Base-by-base conservation (phyloP, 1,284 basidiomycete species). In the Takashimella tepidaria region DNA sequence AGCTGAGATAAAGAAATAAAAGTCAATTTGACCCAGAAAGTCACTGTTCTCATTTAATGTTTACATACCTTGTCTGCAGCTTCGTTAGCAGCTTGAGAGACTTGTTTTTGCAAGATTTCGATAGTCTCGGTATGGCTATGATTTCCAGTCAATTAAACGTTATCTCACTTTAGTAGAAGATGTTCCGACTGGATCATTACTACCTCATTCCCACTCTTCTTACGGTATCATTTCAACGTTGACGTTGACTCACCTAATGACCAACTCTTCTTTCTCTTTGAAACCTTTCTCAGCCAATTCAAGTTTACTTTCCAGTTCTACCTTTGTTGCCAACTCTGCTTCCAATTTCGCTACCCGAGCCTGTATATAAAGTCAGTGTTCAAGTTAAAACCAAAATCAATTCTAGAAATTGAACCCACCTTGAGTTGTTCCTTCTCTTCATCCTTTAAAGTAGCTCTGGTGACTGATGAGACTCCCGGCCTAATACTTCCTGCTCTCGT, bases 221-320 rank as follows among this genome's bases (percentile, higher is more conserved):
- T n/a, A n/a, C n/a, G n/a, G n/a, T n/a, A n/a, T n/a, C n/a, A n/a
- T n/a, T n/a, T n/a, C n/a, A n/a, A n/a, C n/a, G n/a, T n/a, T n/a
- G n/a, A n/a, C n/a, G n/a, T n/a, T n/a, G n/a, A 59, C 66, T 53
- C 45, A 70, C 69, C 51, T 55, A 13, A 62, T 46, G 47, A 69
- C 66, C 4, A 70, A 49, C 27, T 64, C 56, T 23, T 31, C 47
- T 44, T 56, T 62, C 47, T 66, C 56, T 43, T 57, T 53, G 23
- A 42, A 54, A n/a, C n/a, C n/a, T n/a, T n/a, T n/a, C n/a, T n/a
- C n/a, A 27, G 64, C 50, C 43, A 53, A 57, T 1, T 50, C 58
- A 42, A 65, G 37, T 48, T 57, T 58, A 2, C 51, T 54, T 43
- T 64, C 64, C 23, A 62, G 57, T 5, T 45, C 59, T 3, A 47